Base-by-base conservation (phyloP, 371 early-diverging fungal genomes). In the Mucor plumbeus region DNA sequence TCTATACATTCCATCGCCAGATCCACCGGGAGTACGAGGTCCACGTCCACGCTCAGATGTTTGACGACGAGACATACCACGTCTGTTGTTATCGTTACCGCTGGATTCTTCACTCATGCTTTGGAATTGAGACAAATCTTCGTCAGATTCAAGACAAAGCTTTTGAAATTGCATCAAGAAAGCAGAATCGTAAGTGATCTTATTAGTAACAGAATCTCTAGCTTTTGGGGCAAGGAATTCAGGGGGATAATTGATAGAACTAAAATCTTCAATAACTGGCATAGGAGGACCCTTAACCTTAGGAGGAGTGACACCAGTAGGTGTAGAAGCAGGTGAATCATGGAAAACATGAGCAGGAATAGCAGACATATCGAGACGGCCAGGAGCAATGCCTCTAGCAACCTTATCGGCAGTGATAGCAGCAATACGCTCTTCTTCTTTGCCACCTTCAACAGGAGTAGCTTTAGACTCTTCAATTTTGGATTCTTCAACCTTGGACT, bases 101-200 rank as follows among this genome's bases (percentile, higher is more conserved):
- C 63, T 44, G 36, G 72, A 63, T 17, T 87, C 88, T 26, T 90
- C 89, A 64, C 82, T 87, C 64, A 92, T 81, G 41, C 84, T 86
- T 38, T 91, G 88, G 64, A 89, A 85, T 41, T 87, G 84, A 21
- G 88, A 85, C 26, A 95, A 79, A 39, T 90, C 88, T 10, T 82
- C 80, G 11, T 93, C 92, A 55, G 86, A 79, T 36, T 88, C 87
- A 38, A 76, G 80, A 76, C 93, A 89, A 43, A 90, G 77, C 10
- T 79, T 77, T 74, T 81, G 82, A 80, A 95, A 95, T 64, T 87
- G 88, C 80, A 92, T 78, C 79, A 97, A 85, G 76, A 96, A 97
- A 59, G 82, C 87, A 62, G 85, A 83, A 33, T 85, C 84, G 68
- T 92, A 92, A 65, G 84, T 75, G 59, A 84, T 84, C 72, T 83